Evolutionary conservation across 1,284 basidiomycete genomes (phyloP).

Genomic region (Sparassis latifolia): DNA sequence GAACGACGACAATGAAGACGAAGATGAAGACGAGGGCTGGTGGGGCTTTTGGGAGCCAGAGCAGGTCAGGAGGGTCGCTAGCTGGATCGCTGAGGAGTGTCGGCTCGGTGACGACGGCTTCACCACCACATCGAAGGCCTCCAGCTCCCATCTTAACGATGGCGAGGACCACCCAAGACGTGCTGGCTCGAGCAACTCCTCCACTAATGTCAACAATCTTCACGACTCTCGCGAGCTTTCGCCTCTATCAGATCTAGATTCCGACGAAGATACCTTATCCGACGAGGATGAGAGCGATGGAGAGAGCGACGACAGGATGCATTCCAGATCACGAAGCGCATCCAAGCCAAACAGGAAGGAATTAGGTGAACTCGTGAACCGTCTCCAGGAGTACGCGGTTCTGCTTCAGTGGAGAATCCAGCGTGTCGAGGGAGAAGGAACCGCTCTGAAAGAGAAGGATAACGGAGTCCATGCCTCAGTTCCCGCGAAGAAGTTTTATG

Average conservation of each 20-base stretch:
- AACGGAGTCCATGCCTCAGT: neutral
- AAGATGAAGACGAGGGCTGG: constrained; percentile 41
- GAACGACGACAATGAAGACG: constrained; percentile 26
- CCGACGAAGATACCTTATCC: constrained; percentile 9
- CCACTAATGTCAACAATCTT: constrained; percentile 6
- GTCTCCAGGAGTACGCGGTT: constrained; percentile 27
- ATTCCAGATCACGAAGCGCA: constrained; percentile 8
- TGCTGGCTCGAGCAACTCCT: constrained; percentile 3
- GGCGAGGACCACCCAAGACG: constrained; percentile 9
- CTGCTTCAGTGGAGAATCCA: constrained; percentile 29
- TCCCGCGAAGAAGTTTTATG: constrained; percentile 3
- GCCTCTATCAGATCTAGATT: constrained; percentile 18
- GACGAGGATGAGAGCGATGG: constrained; percentile 2
- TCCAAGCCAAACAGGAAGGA: constrained; percentile 18
- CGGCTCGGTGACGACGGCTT: constrained; percentile 30
- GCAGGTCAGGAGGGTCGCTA: constrained; percentile 58
- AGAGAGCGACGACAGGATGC: constrained; percentile 7
- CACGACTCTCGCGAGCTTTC: constrained; percentile 12
- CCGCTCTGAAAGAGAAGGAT: neutral
- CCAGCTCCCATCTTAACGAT: neutral
- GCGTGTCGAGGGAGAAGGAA: constrained; percentile 18
- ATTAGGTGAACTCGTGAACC: constrained; percentile 22
- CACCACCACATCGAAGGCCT: neutral
- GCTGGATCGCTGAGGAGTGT: constrained; percentile 53
- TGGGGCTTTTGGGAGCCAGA: constrained; percentile 66